Evolutionary conservation across 495 filamentous ascomycete genomes (phyloP).

Genomic region (Aspergillus leporis): DNA sequence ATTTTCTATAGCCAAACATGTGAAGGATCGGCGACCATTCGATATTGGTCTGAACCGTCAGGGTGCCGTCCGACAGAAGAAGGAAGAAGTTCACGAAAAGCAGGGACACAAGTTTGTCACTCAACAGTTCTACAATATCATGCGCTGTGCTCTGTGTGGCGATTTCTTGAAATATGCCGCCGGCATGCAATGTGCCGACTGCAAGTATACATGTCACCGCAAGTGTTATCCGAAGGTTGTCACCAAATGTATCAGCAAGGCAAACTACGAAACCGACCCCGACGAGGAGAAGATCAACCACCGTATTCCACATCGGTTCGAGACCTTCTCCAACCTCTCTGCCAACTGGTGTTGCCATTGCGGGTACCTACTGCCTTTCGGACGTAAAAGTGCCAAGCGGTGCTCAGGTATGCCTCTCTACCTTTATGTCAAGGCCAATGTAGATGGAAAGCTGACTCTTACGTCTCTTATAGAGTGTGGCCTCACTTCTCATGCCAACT

Average conservation of each 20-base stretch:
- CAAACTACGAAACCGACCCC: slow-evolving; percentile 95
- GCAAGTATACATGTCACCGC: slow-evolving; percentile 98
- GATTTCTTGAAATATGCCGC: slow-evolving; percentile 98
- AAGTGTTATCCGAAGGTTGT: slow-evolving; percentile 98
- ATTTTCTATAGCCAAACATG: slow-evolving; percentile 58
- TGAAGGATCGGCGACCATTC: slow-evolving; percentile 68
- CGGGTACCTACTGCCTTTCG: slow-evolving; percentile 95
- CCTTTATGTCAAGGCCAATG: background rate
- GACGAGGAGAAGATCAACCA: slow-evolving; percentile 99
- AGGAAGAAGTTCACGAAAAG: slow-evolving; percentile 96
- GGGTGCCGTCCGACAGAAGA: slow-evolving; percentile 93
- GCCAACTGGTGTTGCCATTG: slow-evolving; percentile 99
- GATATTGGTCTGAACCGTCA: slow-evolving; percentile 90
- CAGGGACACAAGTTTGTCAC: slow-evolving; percentile 98
- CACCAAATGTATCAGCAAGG: slow-evolving; percentile 99
- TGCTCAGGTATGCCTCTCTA: slow-evolving; percentile 67
- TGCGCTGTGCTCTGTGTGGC: slow-evolving; percentile 97
- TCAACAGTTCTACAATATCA: slow-evolving; percentile 99
- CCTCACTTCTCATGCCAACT: slow-evolving; percentile 87
- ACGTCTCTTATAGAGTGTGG: slow-evolving; percentile 68
- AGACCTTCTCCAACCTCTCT: slow-evolving; percentile 90
- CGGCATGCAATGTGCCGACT: slow-evolving; percentile 98
- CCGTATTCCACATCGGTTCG: slow-evolving; percentile 95
- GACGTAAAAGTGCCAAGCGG: slow-evolving; percentile 88
- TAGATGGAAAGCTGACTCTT: slow-evolving; percentile 27